Base-by-base conservation (phyloP, 2,329 filamentous ascomycete genomes). In the Verticillium nonalfalfae region DNA sequence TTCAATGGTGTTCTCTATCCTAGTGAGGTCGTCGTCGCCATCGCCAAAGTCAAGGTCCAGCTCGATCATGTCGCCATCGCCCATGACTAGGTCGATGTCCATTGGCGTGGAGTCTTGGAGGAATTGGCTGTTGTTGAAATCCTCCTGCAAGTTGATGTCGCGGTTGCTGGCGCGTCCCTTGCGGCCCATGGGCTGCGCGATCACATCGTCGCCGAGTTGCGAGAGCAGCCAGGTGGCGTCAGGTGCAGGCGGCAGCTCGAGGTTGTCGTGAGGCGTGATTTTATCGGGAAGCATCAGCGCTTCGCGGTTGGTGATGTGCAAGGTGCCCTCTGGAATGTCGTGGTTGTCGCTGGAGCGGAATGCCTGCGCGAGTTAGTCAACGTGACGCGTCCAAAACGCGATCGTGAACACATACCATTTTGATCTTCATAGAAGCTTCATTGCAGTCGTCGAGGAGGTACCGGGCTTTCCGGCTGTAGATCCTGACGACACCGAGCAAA, bases 401-500 rank as follows among this genome's bases (percentile, higher is more conserved):
- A 36, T 33, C 4, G 18, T 13, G 33, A 36, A 36, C 56, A 68
- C 82, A 50, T 78, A 97, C 94, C 93, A 98, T 96, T 74, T 98
- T 97, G 70, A 99, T 97, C 79, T 97, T 98, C 82, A 96, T 89
- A 67, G 99, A 81, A 45, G 94, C 94, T 77, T 99, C 95, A 71
- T 96, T 97, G 78, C 95, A 99, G 73, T 99, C 95, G 71, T 99
- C 95, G 57, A 98, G 81, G 58, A 99, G 81, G 76, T 99, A 99
- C 70, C 93, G 90, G 71, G 95, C 94, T 79, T 99, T 99, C 72
- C 95, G 86, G 76, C 93, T 96, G 77, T 99, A 99, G 72, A 99
- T 99, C 72, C 94, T 88, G 68, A 97, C 95, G 33, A 99, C 95
- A 78, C 95, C 95, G 61, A 99, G 85, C 71, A 99, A 81, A 62